Evolutionary conservation across 257 asterid species (phyloP).

Genomic region (Salvia hispanica): DNA sequence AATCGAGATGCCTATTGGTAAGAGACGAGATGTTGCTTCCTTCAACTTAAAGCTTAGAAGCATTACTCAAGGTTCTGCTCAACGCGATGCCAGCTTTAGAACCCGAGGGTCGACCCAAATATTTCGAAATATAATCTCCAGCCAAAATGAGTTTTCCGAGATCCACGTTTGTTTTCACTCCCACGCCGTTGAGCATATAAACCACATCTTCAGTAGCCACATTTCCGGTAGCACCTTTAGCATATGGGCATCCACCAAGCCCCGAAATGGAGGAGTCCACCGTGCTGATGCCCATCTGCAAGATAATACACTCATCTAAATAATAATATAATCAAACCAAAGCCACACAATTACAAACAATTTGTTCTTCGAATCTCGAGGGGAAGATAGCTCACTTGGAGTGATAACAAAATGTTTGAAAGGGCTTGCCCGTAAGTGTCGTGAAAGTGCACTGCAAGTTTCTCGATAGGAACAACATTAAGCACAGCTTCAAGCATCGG

Average conservation of each 20-base stretch:
- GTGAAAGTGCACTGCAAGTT: constrained; percentile 94
- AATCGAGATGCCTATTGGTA: not conserved
- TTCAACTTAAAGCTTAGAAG: constrained; percentile 70
- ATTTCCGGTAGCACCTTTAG: constrained; percentile 96
- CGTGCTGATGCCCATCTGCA: constrained; percentile 84
- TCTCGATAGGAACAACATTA: constrained; percentile 76
- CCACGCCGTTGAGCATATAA: constrained; percentile 87
- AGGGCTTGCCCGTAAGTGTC: constrained; percentile 99
- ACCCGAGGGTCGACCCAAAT: constrained; percentile 73
- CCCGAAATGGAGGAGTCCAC: constrained; percentile 40
- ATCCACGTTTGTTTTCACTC: constrained; percentile 78
- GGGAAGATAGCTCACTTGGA: constrained; percentile 62
- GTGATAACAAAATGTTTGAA: constrained; percentile 80
- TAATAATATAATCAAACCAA: constrained; percentile 4
- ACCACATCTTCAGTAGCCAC: constrained; percentile 97
- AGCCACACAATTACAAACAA: not conserved
- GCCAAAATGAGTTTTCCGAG: constrained; percentile 65
- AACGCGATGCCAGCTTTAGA: constrained; percentile 84
- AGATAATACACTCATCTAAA: not conserved
- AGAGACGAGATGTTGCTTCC: constrained; percentile 17
- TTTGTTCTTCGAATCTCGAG: not conserved
- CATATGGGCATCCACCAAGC: constrained; percentile 63
- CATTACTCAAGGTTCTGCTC: constrained; percentile 48
- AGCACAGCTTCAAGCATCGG: constrained; percentile 92
- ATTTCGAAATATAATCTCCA: constrained; percentile 76